Evolutionary conservation across 1,139 yeast genomes (phyloP), one percentile per base, ranked within the genome.

Genomic region (Candida albicans): DNA sequence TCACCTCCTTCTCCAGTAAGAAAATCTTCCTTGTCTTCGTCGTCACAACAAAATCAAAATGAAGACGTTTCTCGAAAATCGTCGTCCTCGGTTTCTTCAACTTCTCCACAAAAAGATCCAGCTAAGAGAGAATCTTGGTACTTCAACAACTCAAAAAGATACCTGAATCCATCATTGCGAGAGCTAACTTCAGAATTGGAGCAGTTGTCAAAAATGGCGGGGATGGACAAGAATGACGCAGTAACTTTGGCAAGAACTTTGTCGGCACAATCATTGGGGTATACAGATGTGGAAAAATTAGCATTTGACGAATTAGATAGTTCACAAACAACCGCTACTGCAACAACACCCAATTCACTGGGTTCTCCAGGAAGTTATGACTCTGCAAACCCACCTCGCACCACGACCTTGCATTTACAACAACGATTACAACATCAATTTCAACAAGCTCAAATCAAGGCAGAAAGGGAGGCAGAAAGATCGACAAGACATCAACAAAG

Each of bases 201-300:
- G 52, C 79, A 73, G 42, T 65, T 86, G 36, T 79, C 89, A 0
- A 81, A 79, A 51, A 67, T 80, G 59, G 91, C 91, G 0, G 93
- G 95, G 0, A 67, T 86, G 65, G 84, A 82, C 42, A 81, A 87
- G 11, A 75, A 80, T 24, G 91, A 86, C 63, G 89, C 93, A 0
- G 82, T 83, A 2, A 81, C 91, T 0, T 65, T 86, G 40, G 93
- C 93, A 0, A 70, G 91, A 55, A 81, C 90, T 0, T 68, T 86
- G 44, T 80, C 86, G 1, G 74, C 84, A 1, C 72, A 80, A 1
- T 75, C 86, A 0, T 64, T 81, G 34, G 84, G 85, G 2, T 75
- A 77, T 44, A 76, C 82, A 2, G 77, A 74, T 42, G 73, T 75
- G 4, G 83, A 78, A 54, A 68, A 61, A 49, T 62, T 68, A 41